A percentile compares a stretch with the other conserved stretches of the same genome.
These are phyloP conservation scores for Albatrellus sp. DNA, from an alignment of 1,284 basidiomycete species.

Conservation along the genomic window DNA sequence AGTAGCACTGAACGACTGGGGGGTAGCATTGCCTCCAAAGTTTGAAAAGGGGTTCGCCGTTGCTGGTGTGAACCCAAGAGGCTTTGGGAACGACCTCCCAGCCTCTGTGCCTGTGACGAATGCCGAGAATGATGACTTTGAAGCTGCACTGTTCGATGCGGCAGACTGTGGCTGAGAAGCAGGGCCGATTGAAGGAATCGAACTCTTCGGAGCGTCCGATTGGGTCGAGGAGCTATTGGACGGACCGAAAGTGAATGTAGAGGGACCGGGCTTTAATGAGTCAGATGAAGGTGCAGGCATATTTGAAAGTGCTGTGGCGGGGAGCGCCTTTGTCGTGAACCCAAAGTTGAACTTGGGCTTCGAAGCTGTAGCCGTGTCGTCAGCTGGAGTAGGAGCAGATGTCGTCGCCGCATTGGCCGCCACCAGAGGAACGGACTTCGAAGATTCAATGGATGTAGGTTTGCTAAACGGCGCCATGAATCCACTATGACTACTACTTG, in stretches of 20 bases:
- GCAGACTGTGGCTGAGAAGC: neutral
- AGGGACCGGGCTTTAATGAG: constrained; percentile 8
- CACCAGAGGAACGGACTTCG: no score
- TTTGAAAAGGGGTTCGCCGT: no score
- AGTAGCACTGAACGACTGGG: no score
- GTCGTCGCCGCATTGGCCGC: neutral
- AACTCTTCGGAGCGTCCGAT: no score
- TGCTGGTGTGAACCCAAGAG: no score
- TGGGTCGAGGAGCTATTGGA: neutral
- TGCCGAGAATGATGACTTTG: neutral
- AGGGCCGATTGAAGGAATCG: neutral
- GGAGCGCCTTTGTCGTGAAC: constrained; percentile 5
- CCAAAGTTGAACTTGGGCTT: constrained; percentile 22
- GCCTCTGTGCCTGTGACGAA: no score
- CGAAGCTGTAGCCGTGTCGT: constrained; percentile 3
- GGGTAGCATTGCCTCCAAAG: no score
- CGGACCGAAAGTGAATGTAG: constrained; percentile 11
- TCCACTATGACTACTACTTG: no score
- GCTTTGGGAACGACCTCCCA: no score
- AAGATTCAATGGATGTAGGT: neutral
- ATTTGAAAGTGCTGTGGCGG: constrained; percentile 8
- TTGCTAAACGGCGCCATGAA: neutral
- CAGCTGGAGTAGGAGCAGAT: constrained; percentile 5
- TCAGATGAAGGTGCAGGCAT: neutral
- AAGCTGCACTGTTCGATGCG: neutral